Conservation (phyloP, 306 rosid species). For the Sophora flavescens region DNA sequence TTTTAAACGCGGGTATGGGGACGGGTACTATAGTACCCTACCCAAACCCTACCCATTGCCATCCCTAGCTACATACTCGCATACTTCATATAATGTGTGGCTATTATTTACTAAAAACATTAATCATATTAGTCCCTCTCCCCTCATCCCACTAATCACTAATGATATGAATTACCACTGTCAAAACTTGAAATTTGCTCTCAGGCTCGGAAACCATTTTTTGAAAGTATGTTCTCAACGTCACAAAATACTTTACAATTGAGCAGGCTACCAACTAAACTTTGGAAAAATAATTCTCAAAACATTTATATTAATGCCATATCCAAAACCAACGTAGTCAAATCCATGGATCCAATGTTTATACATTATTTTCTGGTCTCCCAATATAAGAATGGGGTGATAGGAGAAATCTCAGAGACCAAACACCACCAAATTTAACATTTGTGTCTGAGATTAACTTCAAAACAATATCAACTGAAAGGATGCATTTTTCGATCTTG, state of each 20-base stretch:
- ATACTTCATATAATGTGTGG: too few species aligned
- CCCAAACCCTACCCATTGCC: too few species aligned
- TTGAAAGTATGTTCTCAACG: not conserved
- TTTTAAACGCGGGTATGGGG: too few species aligned
- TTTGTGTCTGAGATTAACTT: not conserved
- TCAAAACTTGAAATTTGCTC: not conserved
- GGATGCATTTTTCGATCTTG: slow-evolving; percentile 5
- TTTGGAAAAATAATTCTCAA: not conserved
- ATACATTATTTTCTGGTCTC: not conserved
- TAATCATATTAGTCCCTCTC: too few species aligned
- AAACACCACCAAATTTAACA: not conserved
- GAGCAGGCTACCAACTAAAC: not conserved
- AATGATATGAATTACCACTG: not conserved
- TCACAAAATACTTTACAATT: not conserved
- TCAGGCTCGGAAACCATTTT: not conserved
- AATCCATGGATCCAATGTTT: not conserved
- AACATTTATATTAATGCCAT: not conserved
- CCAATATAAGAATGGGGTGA: not conserved
- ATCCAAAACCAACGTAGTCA: slow-evolving; percentile 1
- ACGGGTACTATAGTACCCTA: too few species aligned
- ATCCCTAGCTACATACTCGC: too few species aligned
- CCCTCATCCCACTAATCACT: too few species aligned
- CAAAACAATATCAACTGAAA: slow-evolving; percentile 23
- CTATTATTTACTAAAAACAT: too few species aligned
- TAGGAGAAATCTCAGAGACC: not conserved